Base-by-base conservation (phyloP, 2,329 filamentous ascomycete genomes). In the Helicocarpus griseus region DNA sequence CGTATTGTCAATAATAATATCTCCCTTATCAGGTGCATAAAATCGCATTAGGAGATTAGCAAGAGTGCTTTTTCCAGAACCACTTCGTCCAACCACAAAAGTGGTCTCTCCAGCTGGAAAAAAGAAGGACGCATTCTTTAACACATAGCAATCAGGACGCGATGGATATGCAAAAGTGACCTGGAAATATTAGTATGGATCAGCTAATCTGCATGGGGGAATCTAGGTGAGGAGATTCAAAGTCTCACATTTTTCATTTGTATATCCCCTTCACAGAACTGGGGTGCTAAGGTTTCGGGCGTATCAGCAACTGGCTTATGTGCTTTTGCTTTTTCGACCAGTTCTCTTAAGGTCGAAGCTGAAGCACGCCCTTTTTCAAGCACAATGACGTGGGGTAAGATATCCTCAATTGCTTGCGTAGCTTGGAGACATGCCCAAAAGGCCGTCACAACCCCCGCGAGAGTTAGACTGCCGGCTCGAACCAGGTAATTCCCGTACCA, bases 21-120 rank as follows among this genome's bases (percentile, higher is more conserved):
- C 66, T 0, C 90, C 91, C 0, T 70, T 70, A 0, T 70, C 66
- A 0, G 87, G 80, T 5, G 79, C 73, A 62, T 96, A 95, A 59
- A 94, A 86, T 11, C 83, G 80, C 48, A 89, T 75, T 0, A 97
- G 74, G 0, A 97, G 75, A 62, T 88, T 89, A 1, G 85, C 83
- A 1, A 97, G 63, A 0, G 91, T 97, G 59, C 89, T 95, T 66
- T 97, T 97, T 0, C 91, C 91, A 1, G 88, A 95, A 0, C 93
- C 93, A 61, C 89, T 95, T 60, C 78, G 79, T 0, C 91, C 93
- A 47, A 96, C 80, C 2, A 97, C 75, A 61, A 93, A 96, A 0
- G 83, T 88, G 2, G 85, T 81, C 55, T 86, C 75, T 0, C 86
- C 84, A 0, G 84, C 76, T 0, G 82, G 79, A 52, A 97, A 91